A percentile compares a stretch with the other conserved stretches of the same genome.
These are phyloP conservation scores for Phoma herbarum DNA, from an alignment of 2,329 filamentous ascomycete genomes.

Conservation along the genomic window DNA sequence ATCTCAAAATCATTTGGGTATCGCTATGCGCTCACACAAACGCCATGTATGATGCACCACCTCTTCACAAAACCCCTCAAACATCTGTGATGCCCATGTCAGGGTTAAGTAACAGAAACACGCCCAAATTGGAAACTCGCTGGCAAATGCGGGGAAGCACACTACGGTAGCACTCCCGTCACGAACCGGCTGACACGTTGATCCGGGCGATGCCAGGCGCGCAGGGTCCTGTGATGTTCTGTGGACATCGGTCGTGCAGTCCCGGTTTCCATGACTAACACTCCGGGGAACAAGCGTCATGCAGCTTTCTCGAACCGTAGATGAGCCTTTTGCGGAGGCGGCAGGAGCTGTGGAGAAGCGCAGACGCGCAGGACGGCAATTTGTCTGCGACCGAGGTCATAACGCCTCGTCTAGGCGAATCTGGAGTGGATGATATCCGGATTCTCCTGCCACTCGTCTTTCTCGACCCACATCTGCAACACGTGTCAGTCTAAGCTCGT, in stretches of 20 bases:
- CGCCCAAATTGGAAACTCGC: conserved; percentile 30
- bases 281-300: conserved; percentile 39
- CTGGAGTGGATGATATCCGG: conserved; percentile 99
- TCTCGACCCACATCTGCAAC: conserved; percentile 96
- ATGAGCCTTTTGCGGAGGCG: conserved; percentile 42
- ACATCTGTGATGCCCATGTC: conserved; percentile 28
- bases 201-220: conserved; percentile 29
- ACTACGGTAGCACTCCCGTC: conserved; percentile 45
- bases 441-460: conserved; percentile 99
- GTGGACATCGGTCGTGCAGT: conserved; percentile 35
- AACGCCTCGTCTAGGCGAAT: conserved; percentile 72
- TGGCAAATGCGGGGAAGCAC: conserved; percentile 50
- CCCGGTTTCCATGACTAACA: conserved; percentile 50
- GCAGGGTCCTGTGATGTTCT: conserved; percentile 33
- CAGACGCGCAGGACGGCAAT: conserved; percentile 21
- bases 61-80: conserved; percentile 24
- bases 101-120: conserved; percentile 49
- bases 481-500: conserved; percentile 39
- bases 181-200: conserved; percentile 38
- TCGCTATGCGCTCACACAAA: conserved; percentile 45
- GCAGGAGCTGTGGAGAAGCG: conserved; percentile 41
- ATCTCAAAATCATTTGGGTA: conserved; percentile 45
- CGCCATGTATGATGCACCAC: conserved; percentile 45
- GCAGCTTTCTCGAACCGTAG: conserved; percentile 35
- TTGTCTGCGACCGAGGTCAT: conserved; percentile 33